Conservation (phyloP, 495 filamentous ascomycete species). For the Cercophora scortea region DNA sequence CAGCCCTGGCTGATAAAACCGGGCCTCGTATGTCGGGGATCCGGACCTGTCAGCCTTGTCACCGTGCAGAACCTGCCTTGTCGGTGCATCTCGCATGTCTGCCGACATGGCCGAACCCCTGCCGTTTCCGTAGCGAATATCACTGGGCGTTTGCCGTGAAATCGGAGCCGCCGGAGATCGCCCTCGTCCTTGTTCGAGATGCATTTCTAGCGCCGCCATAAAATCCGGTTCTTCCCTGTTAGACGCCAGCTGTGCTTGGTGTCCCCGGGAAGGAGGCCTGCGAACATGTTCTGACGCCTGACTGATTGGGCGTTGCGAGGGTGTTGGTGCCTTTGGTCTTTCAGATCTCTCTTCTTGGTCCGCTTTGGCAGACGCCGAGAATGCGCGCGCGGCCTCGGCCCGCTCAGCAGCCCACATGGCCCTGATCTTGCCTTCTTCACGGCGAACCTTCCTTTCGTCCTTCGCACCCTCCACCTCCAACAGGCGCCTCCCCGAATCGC, state of each 20-base stretch:
- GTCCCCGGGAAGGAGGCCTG: background rate
- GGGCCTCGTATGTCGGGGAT: background rate
- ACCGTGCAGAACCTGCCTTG: background rate
- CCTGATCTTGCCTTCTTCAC: slow-evolving; percentile 17
- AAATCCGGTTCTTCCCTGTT: slow-evolving; percentile 4
- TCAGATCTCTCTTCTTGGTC: background rate
- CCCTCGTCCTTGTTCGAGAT: slow-evolving; percentile 4
- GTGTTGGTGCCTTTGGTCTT: background rate
- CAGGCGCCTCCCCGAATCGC: background rate
- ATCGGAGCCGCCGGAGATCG: background rate
- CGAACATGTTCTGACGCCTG: background rate
- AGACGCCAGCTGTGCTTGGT: background rate
- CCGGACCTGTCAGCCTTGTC: background rate
- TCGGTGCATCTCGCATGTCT: background rate
- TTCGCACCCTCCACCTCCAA: slow-evolving; percentile 18
- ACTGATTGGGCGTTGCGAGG: background rate
- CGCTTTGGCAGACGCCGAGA: background rate
- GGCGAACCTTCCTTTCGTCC: slow-evolving; percentile 19
- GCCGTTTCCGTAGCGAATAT: background rate
- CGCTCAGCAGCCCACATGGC: slow-evolving; percentile 26
- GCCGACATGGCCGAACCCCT: background rate
- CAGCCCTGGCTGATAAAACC: background rate
- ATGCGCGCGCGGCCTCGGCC: slow-evolving; percentile 7
- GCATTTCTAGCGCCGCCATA: slow-evolving; percentile 15
- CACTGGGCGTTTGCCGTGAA: background rate